These are phyloP conservation scores for Hymenoscyphus infarciens DNA, from an alignment of 2,329 filamentous ascomycete genomes.

Conservation along the genomic window DNA sequence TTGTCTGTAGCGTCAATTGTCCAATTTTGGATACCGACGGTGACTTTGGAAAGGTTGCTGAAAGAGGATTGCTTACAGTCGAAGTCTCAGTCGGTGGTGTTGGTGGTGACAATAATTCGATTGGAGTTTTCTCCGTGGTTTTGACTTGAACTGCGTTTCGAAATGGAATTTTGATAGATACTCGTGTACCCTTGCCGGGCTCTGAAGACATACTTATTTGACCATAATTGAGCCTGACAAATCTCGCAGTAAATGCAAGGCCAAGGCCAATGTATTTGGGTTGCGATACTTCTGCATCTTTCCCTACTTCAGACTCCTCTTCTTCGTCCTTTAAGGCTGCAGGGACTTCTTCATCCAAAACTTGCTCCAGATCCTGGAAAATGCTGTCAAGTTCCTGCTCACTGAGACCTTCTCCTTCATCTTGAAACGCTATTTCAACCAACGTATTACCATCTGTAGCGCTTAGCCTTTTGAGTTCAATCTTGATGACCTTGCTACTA, in stretches of 20 bases:
- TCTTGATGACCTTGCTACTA: slow-evolving; percentile 12
- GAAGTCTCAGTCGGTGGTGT: slow-evolving; percentile 16
- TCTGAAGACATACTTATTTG: slow-evolving; percentile 26
- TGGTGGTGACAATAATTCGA: slow-evolving; percentile 11
- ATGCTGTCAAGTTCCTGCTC: slow-evolving; percentile 24
- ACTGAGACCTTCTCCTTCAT: slow-evolving; percentile 23
- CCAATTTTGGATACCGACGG: neutral
- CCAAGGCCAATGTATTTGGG: slow-evolving; percentile 23
- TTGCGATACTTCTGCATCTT: neutral
- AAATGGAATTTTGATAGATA: slow-evolving; percentile 27
- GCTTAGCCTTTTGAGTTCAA: slow-evolving; percentile 18
- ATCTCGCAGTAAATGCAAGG: slow-evolving; percentile 25
- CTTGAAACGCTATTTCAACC: slow-evolving; percentile 24
- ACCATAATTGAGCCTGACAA: slow-evolving; percentile 25
- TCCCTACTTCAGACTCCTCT: neutral
- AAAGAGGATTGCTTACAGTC: slow-evolving; percentile 6
- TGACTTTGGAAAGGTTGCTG: neutral
- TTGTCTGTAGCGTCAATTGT: neutral
- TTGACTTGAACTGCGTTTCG: slow-evolving; percentile 18
- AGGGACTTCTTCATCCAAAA: slow-evolving; percentile 22
- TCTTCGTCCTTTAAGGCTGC: neutral
- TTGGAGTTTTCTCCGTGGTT: neutral
- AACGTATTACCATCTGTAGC: slow-evolving; percentile 17
- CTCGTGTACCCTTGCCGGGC: slow-evolving; percentile 21
- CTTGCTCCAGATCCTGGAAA: slow-evolving; percentile 26